These are phyloP conservation scores for Solanum lycopersicoides DNA, from an alignment of 257 asterid genomes.

Conservation along the genomic window DNA sequence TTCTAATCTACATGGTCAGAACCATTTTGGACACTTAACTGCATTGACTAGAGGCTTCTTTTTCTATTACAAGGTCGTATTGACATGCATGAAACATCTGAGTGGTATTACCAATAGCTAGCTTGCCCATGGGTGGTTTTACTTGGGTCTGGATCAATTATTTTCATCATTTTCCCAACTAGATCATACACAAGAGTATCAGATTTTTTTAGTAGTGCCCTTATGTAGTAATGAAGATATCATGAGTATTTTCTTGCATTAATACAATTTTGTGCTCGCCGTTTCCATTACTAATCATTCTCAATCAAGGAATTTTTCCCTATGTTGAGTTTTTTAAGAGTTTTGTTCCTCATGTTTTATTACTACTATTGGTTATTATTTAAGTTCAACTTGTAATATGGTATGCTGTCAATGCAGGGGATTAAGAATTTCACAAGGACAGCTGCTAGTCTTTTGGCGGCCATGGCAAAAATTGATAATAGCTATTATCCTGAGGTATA, in stretches of 20 bases:
- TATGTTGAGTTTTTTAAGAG: background rate
- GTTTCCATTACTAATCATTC: background rate
- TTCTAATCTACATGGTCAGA: background rate
- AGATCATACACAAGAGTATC: background rate
- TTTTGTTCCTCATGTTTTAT: background rate
- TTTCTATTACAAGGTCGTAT: background rate
- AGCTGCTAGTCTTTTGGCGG: conserved; percentile 65
- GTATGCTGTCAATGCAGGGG: conserved; percentile 45
- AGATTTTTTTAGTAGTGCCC: background rate
- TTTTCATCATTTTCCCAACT: background rate
- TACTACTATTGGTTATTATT: background rate
- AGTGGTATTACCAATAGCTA: background rate
- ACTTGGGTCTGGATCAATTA: background rate
- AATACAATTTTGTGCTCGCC: background rate
- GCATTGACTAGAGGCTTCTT: background rate
- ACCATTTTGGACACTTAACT: background rate
- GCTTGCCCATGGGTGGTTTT: background rate
- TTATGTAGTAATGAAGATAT: background rate
- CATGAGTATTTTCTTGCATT: background rate
- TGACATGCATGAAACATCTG: background rate
- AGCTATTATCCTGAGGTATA: conserved; percentile 89
- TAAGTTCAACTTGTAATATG: background rate
- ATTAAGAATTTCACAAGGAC: conserved; percentile 66
- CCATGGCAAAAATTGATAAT: conserved; percentile 74
- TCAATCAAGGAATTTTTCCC: background rate